phyloP scores from a whole-genome alignment of 2,329 filamentous ascomycete genomes.

The Hirsutella rhossiliensis region DNA sequence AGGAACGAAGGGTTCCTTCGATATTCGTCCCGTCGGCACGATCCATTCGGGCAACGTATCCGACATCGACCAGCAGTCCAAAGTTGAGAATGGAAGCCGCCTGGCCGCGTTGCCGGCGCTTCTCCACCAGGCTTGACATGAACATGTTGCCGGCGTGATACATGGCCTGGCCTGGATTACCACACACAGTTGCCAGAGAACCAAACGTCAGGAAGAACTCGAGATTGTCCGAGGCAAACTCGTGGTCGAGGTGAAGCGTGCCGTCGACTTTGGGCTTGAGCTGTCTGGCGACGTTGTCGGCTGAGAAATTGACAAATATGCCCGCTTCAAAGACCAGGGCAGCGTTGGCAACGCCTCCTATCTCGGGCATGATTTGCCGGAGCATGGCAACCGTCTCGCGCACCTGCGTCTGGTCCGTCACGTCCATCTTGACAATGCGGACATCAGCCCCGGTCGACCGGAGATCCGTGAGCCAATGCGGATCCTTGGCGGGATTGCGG shows the following conservation, averaged over 20 bases:
- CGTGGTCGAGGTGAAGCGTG: slow-evolving; percentile 15
- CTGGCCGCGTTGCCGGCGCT: slow-evolving; percentile 17
- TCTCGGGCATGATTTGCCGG: slow-evolving; percentile 15
- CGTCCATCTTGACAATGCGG: slow-evolving; percentile 1
- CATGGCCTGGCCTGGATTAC: slow-evolving; percentile 22
- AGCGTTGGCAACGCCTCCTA: slow-evolving; percentile 24
- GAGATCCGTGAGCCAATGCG: background rate
- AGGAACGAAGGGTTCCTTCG: background rate
- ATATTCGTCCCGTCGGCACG: background rate
- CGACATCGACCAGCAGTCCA: slow-evolving; percentile 23
- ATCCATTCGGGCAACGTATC: slow-evolving; percentile 20
- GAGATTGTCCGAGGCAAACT: slow-evolving; percentile 15
- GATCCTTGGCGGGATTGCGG: background rate
- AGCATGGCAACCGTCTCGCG: slow-evolving; percentile 8
- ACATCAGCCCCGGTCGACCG: background rate
- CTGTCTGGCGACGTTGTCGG: slow-evolving; percentile 14
- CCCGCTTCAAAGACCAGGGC: slow-evolving; percentile 21
- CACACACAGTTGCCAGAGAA: slow-evolving; percentile 20
- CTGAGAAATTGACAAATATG: slow-evolving; percentile 17
- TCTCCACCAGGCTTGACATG: slow-evolving; percentile 17
- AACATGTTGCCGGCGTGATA: slow-evolving; percentile 27
- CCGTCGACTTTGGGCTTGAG: slow-evolving; percentile 26
- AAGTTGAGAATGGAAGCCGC: slow-evolving; percentile 27
- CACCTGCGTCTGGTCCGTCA: background rate
- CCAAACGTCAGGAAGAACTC: slow-evolving; percentile 31